Base-by-base conservation (phyloP, 106 monocot genomes). In the Phalaenopsis equestris region DNA sequence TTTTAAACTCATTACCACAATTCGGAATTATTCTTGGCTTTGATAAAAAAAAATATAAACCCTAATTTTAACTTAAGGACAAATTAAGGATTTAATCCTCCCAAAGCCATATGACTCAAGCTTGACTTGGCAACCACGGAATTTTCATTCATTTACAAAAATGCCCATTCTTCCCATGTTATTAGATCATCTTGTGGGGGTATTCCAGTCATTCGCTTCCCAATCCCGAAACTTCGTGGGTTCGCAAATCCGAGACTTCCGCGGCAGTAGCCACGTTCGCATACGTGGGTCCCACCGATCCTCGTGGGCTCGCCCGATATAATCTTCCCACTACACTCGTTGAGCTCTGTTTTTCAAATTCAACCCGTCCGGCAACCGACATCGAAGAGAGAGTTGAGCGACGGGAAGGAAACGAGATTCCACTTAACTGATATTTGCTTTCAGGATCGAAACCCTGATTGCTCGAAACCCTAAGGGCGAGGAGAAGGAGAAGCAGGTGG, bases 401-500 rank as follows among this genome's bases (percentile, higher is more conserved):
- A 21, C n/a, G 61, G 61, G 21, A 61, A 19, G 18, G 61, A 19
- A 58, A 58, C 3, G 15, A 3, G 57, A 58, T 19, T 58, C 18
- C 5, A 6, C 16, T 58, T 16, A n/a, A 2, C 3, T 5, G 57
- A 19, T 16, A 18, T 58, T 58, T 58, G 19, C 18, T 58, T 48
- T 58, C 18, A 56, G 30, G n/a, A 58, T 1, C 6, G 18, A 58
- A n/a, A 19, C 2, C 19, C 57, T 7, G 1, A 11, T 56, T 19
- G 3, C n/a, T 58, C 57, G n/a, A 58, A 4, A 17, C n/a, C n/a
- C n/a, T n/a, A 73, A 73, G 42, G 41, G 30, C 3, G 42, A 79
- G 43, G 42, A 42, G 64, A 70, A 79, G 43, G 42, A 42, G 39
- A 73, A 73, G 73, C 42, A 73, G 42, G 73, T 47, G 75, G 76